These are phyloP conservation scores for Leccinum imitatum DNA, from an alignment of 768 basidiomycete species.

Conservation along the genomic window DNA sequence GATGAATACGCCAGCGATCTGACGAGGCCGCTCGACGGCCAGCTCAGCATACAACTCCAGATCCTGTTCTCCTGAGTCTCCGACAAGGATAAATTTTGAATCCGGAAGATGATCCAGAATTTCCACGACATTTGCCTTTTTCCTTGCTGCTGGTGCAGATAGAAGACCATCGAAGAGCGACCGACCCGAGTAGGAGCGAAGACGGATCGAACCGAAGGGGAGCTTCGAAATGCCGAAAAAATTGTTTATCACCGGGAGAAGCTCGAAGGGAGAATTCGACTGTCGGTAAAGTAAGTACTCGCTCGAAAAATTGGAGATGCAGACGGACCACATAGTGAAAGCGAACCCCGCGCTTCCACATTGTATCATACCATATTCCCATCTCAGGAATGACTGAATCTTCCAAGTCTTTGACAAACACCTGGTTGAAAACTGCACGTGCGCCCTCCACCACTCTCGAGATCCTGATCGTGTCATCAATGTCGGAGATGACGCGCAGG, in stretches of 20 bases:
- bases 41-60: conserved; percentile 83
- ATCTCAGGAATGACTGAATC: conserved; percentile 83
- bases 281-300: conserved; percentile 29
- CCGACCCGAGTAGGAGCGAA: conserved; percentile 83
- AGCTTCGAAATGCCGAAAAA: conserved; percentile 72
- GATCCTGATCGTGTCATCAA: conserved; percentile 80
- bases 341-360: conserved; percentile 69
- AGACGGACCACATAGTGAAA: conserved; percentile 87
- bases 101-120: conserved; percentile 72
- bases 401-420: conserved; percentile 82
- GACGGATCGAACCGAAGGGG: conserved; percentile 72
- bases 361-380: conserved; percentile 70
- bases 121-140: conserved; percentile 78
- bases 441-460: conserved; percentile 80
- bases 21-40: conserved; percentile 64
- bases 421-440: conserved; percentile 82
- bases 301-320: neutral
- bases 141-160: conserved; percentile 78
- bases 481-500: conserved; percentile 85
- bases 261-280: conserved; percentile 89
- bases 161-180: conserved; percentile 83
- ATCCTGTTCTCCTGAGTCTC: conserved; percentile 95
- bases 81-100: conserved; percentile 79
- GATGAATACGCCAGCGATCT: conserved; percentile 80
- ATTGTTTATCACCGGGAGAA: conserved; percentile 73